Conservation (phyloP, 805 yeast species). For the Cyberlindnera lachancei region DNA sequence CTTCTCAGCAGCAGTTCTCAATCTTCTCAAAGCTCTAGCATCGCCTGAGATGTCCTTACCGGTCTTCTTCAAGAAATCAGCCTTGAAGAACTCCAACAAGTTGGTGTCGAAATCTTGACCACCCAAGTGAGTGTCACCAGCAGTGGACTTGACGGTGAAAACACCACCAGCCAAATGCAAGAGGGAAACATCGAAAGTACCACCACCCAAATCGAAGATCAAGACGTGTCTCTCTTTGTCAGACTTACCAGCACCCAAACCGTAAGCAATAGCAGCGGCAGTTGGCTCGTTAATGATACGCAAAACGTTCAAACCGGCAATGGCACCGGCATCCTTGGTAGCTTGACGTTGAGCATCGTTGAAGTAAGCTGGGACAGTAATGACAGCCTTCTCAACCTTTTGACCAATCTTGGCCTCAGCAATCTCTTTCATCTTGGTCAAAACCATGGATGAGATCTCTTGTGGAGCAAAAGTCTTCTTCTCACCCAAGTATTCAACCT, state of each 20-base stretch:
- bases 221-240: slow-evolving; percentile 81
- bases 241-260: slow-evolving; percentile 85
- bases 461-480: slow-evolving; percentile 65
- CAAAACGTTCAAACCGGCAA: slow-evolving; percentile 71
- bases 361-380: slow-evolving; percentile 76
- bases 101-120: slow-evolving; percentile 99
- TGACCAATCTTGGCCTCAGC: slow-evolving; percentile 73
- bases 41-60: slow-evolving; percentile 84
- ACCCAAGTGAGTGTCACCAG: slow-evolving; percentile 99
- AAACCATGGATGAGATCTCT: slow-evolving; percentile 70
- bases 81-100: slow-evolving; percentile 86
- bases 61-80: slow-evolving; percentile 93
- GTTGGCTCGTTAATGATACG: slow-evolving; percentile 80
- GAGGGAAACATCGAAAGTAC: slow-evolving; percentile 95
- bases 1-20: slow-evolving; percentile 98
- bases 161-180: slow-evolving; percentile 93
- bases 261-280: slow-evolving; percentile 99
- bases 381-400: slow-evolving; percentile 66
- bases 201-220: slow-evolving; percentile 97
- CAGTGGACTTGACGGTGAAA: slow-evolving; percentile 95
- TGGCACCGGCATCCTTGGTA: slow-evolving; percentile 76
- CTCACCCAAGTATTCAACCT: slow-evolving; percentile 65
- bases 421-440: slow-evolving; percentile 76
- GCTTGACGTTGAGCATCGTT: slow-evolving; percentile 79
- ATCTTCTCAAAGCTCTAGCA: slow-evolving; percentile 95